Percentiles rank a stretch among this genome's conserved stretches.
Evolutionary conservation across 495 filamentous ascomycete species (phyloP).

Genomic region (Aspergillus sparsus): DNA sequence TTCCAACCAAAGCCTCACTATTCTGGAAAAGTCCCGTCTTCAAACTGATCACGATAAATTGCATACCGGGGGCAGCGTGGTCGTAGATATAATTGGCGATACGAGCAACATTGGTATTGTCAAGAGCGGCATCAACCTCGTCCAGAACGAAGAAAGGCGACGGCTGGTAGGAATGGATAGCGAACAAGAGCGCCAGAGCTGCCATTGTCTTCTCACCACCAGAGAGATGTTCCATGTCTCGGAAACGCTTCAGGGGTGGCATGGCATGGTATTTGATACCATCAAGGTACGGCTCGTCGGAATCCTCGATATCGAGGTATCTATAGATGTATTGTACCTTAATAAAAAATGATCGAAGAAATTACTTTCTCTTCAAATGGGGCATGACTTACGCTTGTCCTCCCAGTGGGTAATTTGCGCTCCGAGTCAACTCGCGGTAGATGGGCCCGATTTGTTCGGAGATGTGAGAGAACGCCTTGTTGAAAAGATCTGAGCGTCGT

Average conservation of each 20-base stretch:
- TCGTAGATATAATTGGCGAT: constrained; percentile 93
- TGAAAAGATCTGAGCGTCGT: constrained; percentile 86
- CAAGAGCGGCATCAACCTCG: constrained; percentile 95
- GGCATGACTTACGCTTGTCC: constrained; percentile 67
- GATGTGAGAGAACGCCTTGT: constrained; percentile 92
- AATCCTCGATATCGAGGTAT: constrained; percentile 91
- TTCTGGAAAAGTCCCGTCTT: constrained; percentile 94
- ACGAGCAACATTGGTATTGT: constrained; percentile 93
- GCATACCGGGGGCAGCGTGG: constrained; percentile 94
- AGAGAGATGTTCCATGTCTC: constrained; percentile 97
- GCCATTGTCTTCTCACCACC: constrained; percentile 99
- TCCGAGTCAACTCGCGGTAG: constrained; percentile 92
- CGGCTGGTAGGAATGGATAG: constrained; percentile 92
- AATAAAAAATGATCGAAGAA: too few relatives aligned
- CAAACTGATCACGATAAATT: constrained; percentile 96
- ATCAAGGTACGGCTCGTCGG: constrained; percentile 84
- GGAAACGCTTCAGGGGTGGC: constrained; percentile 97
- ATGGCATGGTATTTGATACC: constrained; percentile 98
- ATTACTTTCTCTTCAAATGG: too few relatives aligned
- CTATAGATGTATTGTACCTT: constrained; percentile 24
- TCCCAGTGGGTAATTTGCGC: constrained; percentile 79
- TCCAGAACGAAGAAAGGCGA: constrained; percentile 97
- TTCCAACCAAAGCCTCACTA: constrained; percentile 89
- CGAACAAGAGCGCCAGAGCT: constrained; percentile 90
- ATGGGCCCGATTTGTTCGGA: constrained; percentile 89